Conservation (phyloP, 345 rosid genomes). For the Populus alba region DNA sequence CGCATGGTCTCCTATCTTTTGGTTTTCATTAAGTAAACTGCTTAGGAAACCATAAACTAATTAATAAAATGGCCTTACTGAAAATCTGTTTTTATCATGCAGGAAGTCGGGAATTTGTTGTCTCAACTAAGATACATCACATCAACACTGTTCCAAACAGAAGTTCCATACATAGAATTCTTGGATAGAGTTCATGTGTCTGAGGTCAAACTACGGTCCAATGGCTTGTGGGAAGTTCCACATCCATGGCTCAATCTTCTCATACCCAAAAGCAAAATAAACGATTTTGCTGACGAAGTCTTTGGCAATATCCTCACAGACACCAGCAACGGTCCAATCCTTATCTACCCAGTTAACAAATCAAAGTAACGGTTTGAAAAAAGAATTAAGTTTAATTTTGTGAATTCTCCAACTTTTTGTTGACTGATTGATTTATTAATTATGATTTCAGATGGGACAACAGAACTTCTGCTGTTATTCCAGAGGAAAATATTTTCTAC, state of each 20-base stretch:
- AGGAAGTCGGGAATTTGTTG: conserved; percentile 61
- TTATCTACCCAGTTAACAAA: conserved; percentile 86
- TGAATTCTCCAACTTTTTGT: conserved; percentile 6
- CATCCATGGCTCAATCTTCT: conserved; percentile 99
- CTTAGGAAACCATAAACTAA: conserved; percentile 1
- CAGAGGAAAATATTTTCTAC: conserved; percentile 86
- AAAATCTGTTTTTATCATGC: conserved; percentile 29
- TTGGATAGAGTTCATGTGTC: conserved; percentile 89
- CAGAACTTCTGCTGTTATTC: conserved; percentile 80
- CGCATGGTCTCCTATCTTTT: conserved; percentile 11
- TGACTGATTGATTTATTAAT: conserved; percentile 19
- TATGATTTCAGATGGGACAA: conserved; percentile 82
- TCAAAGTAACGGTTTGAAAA: conserved; percentile 56
- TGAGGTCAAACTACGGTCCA: conserved; percentile 71
- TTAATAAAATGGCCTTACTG: conserved; percentile 3
- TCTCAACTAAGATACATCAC: conserved; percentile 61
- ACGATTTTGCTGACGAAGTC: conserved; percentile 63
- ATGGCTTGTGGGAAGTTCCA: conserved; percentile 96
- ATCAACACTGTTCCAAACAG: conserved; percentile 70
- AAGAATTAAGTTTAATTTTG: conserved; percentile 1
- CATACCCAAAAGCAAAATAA: conserved; percentile 69
- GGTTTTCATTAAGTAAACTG: not conserved
- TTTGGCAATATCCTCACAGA: conserved; percentile 74
- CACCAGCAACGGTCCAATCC: conserved; percentile 92
- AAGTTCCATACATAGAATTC: conserved; percentile 74